Evolutionary conservation across 768 basidiomycete species (phyloP), one percentile per base, ranked within the genome.

Genomic region (Rhodotorula diobovata): DNA sequence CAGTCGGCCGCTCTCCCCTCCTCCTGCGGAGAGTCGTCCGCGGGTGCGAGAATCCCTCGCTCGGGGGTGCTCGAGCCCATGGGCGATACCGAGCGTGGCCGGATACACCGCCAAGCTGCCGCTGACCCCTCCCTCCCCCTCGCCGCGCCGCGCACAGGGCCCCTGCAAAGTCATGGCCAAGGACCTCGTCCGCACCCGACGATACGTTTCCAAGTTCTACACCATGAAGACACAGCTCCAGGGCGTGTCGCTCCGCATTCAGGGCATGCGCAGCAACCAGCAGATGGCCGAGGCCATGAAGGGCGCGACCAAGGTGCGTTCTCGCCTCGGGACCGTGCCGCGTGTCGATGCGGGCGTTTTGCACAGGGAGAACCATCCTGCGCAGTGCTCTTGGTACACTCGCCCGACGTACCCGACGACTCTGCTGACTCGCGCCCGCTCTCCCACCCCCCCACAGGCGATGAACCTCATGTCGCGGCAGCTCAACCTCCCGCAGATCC

Each of bases 251-350:
- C 84, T 99, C 67, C 85, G 96, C 72, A 95, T 99, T 84, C 96
- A 99, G 81, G 93, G 93, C 14, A 84, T 99, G 68, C 84, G 96
- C 78, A 94, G 91, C 79, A 98, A 98, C 79, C 93, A 98, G 80
- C 92, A 95, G 82, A 99, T 99, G 96, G 95, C 94, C 2, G 92
- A 94, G 65, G 96, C 96, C 4, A 99, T 99, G 95, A 89, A 93
- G 76, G 96, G 96, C 53, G 96, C 96, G 41, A 95, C 93, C 43
- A 87, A 91, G 77, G 95, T 94, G 80, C 74, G 89, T 83, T 34
- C 63, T 41, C 51, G n/a, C 62, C n/a, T 51, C 20, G 12, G 18
- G 10, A 15, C 20, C 15, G 21, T 21, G 43, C 43, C 10, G 43
- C 18, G 43, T 10, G 43, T 18, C 10, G 43, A 43, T 43, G 11